A percentile compares a stretch with the other conserved stretches of the same genome.
phyloP scores from a whole-genome alignment of 257 asterid genomes.

The Plantago major region DNA sequence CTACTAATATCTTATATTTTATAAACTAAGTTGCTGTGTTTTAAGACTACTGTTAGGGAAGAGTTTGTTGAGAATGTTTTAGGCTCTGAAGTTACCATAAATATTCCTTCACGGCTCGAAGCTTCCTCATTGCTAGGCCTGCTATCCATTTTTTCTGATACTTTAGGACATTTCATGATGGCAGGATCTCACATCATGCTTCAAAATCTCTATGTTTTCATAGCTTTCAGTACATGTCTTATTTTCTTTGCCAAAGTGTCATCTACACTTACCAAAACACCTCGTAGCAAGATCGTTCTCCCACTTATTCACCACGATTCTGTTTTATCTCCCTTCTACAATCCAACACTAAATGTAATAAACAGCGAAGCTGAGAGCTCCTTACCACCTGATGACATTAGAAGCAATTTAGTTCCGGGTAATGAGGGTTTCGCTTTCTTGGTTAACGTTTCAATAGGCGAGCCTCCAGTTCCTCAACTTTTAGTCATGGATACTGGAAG shows the following conservation, averaged over 20 bases:
- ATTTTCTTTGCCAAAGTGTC: background rate
- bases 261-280: background rate
- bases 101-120: too few relatives aligned
- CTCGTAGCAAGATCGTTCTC: background rate
- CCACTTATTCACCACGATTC: constrained; percentile 22
- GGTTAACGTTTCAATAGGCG: constrained; percentile 25
- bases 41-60: background rate
- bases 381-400: constrained; percentile 6
- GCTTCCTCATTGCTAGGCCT: too few relatives aligned
- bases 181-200: constrained; percentile 4
- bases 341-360: background rate
- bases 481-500: constrained; percentile 26
- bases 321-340: background rate
- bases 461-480: constrained; percentile 25
- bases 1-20: background rate
- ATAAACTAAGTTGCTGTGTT: background rate
- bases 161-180: constrained; percentile 1
- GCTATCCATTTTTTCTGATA: background rate
- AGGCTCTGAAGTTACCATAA: too few relatives aligned
- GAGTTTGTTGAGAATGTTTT: constrained; percentile 12
- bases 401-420: constrained; percentile 8
- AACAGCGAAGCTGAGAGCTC: too few relatives aligned
- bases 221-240: constrained; percentile 12
- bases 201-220: background rate
- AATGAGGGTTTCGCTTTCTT: constrained; percentile 1